Percentiles rank a stretch among this genome's conserved stretches.
Conservation (phyloP, 2,329 filamentous ascomycete species). For the Colletotrichum abscissum region DNA sequence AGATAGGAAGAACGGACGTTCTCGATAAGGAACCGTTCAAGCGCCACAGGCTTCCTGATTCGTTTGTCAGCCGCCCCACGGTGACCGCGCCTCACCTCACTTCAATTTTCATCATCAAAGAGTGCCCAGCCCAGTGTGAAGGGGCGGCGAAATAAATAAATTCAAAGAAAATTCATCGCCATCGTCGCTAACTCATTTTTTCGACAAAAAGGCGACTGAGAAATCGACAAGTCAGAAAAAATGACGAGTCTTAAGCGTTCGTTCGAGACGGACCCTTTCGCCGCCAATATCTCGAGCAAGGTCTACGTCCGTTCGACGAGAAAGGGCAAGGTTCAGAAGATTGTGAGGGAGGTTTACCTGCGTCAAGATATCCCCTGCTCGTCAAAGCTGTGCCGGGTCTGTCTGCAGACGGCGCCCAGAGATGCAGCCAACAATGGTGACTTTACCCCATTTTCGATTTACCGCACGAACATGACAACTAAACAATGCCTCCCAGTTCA, state of each 20-base stretch:
- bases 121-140: background rate
- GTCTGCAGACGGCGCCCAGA: conserved; percentile 78
- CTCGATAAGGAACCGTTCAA: conserved; percentile 27
- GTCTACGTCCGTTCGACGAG: conserved; percentile 94
- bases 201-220: background rate
- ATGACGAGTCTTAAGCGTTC: conserved; percentile 77
- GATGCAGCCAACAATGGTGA: conserved; percentile 83
- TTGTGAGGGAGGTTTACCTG: conserved; percentile 95
- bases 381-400: conserved; percentile 85
- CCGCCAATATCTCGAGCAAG: conserved; percentile 90
- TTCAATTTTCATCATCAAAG: conserved; percentile 32
- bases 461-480: background rate
- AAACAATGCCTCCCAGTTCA: conserved; percentile 61
- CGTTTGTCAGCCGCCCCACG: conserved; percentile 33
- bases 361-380: conserved; percentile 98
- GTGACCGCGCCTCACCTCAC: conserved; percentile 17
- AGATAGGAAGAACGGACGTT: conserved; percentile 25
- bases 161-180: background rate
- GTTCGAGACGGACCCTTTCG: conserved; percentile 61
- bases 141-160: background rate
- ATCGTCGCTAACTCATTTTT: conserved; percentile 6
- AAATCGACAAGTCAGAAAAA: conserved; percentile 35
- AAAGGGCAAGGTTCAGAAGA: conserved; percentile 98
- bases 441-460: conserved; percentile 37
- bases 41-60: conserved; percentile 34